phyloP scores from a whole-genome alignment of 768 basidiomycete species.

The Podaxis sp. region DNA sequence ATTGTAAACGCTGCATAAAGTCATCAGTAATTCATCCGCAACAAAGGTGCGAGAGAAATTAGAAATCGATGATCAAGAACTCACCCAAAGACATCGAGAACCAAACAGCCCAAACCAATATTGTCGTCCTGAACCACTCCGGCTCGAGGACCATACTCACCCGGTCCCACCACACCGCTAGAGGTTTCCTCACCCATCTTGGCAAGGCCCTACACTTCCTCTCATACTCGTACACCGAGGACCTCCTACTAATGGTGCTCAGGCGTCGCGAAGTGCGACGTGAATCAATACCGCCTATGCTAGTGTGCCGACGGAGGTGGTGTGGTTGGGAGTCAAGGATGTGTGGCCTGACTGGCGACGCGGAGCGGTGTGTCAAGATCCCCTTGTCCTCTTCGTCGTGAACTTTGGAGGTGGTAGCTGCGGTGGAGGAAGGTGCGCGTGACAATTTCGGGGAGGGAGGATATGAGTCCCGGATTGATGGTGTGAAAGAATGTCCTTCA shows the following conservation, averaged over 20 bases:
- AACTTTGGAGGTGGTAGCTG: neutral
- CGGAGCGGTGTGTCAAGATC: neutral
- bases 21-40: neutral
- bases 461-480: neutral
- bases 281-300: neutral
- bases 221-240: constrained; percentile 43
- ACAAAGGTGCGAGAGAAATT: neutral
- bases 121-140: constrained; percentile 73
- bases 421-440: neutral
- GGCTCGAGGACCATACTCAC: constrained; percentile 69
- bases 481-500: constrained; percentile 9
- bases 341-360: neutral
- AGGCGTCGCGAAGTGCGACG: constrained; percentile 15
- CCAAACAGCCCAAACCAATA: constrained; percentile 82
- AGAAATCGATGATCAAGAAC: constrained; percentile 20
- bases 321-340: neutral
- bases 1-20: constrained; percentile 68
- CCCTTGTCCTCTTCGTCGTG: neutral
- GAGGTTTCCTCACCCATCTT: constrained; percentile 51
- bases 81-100: constrained; percentile 71
- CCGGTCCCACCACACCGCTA: constrained; percentile 69
- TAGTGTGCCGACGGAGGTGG: neutral
- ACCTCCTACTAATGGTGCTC: constrained; percentile 26
- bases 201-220: constrained; percentile 47
- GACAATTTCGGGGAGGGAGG: neutral